These are phyloP conservation scores for Capsella rubella DNA, from an alignment of 441 rosid genomes.

Conservation along the genomic window DNA sequence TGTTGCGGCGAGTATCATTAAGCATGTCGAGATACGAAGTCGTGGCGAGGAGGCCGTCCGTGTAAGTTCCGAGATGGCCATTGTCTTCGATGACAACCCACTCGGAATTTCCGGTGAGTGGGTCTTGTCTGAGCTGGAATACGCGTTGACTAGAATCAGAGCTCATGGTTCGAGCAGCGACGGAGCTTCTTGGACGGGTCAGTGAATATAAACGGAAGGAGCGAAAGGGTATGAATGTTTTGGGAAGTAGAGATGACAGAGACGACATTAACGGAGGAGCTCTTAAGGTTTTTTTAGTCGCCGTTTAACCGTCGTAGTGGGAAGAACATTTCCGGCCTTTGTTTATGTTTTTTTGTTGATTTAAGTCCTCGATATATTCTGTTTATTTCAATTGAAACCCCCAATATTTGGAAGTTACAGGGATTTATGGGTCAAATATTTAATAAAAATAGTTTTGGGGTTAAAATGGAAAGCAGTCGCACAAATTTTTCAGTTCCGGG, in stretches of 20 bases:
- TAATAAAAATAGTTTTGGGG: background rate
- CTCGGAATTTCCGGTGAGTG: conserved; percentile 87
- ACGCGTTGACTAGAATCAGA: conserved; percentile 62
- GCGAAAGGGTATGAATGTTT: conserved; percentile 48
- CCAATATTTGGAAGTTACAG: no score
- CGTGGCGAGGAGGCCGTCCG: conserved; percentile 63
- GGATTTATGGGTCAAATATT: background rate
- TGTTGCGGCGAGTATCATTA: conserved; percentile 78
- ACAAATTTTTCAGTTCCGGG: background rate
- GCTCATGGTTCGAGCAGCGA: conserved; percentile 61
- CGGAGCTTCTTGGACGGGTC: conserved; percentile 32
- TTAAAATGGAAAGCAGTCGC: background rate
- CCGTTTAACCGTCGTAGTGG: background rate
- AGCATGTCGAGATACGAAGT: conserved; percentile 98
- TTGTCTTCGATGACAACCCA: conserved; percentile 84
- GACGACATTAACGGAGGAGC: conserved; percentile 34
- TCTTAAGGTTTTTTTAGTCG: conserved; percentile 23
- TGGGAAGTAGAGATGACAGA: conserved; percentile 40
- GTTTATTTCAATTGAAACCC: background rate
- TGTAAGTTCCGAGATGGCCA: conserved; percentile 44
- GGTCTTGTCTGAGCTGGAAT: conserved; percentile 86
- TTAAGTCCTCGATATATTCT: background rate
- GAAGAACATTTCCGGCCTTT: background rate
- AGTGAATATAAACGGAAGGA: conserved; percentile 32
- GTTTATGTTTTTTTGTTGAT: background rate